Evolutionary conservation across 2,329 filamentous ascomycete species (phyloP).

Genomic region (Colletotrichum coccodes): DNA sequence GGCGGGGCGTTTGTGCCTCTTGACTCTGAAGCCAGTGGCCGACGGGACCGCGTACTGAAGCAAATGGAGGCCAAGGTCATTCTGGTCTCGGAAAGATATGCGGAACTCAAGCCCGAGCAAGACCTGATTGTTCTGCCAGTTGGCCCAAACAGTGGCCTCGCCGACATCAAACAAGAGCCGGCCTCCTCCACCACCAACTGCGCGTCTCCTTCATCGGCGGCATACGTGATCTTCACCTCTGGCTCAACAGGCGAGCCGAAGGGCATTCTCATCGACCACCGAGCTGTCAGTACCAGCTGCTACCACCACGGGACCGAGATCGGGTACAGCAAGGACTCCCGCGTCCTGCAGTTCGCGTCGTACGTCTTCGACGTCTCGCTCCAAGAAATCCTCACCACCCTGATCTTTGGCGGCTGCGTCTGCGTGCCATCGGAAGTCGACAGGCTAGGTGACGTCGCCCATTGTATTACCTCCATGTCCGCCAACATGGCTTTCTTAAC

Average conservation of each 20-base stretch:
- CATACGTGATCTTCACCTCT: not conserved
- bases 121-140: not conserved
- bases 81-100: not conserved
- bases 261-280: not conserved
- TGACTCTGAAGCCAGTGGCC: not conserved
- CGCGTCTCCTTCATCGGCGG: not conserved
- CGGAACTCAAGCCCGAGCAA: not conserved
- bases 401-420: slow-evolving; percentile 66
- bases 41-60: not conserved
- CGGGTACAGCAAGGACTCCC: not conserved
- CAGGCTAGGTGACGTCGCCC: slow-evolving; percentile 33
- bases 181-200: not conserved
- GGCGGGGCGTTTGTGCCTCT: slow-evolving; percentile 38
- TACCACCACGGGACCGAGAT: not conserved
- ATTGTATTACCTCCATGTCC: slow-evolving; percentile 33
- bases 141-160: not conserved
- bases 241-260: not conserved
- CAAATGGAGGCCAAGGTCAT: slow-evolving; percentile 1
- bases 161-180: not conserved
- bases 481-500: slow-evolving; percentile 34
- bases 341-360: slow-evolving; percentile 54
- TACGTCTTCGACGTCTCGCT: slow-evolving; percentile 64
- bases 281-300: not conserved
- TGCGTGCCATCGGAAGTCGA: slow-evolving; percentile 20
- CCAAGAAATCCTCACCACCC: slow-evolving; percentile 60